Base-by-base conservation (phyloP, 2,329 filamentous ascomycete genomes). In the Aspergillus alliaceus region DNA sequence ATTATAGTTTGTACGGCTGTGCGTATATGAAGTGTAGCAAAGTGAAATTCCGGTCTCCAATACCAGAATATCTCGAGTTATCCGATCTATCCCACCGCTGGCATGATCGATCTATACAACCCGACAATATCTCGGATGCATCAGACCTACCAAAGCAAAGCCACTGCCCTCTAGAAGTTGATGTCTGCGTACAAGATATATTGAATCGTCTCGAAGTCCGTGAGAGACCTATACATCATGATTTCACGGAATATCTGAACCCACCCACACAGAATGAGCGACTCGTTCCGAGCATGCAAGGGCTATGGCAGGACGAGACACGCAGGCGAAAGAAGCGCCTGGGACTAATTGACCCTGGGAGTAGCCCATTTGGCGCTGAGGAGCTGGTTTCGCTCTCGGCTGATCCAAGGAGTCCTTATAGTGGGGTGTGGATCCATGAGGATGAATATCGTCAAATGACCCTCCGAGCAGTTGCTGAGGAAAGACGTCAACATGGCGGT, bases 1-100 rank as follows among this genome's bases (percentile, higher is more conserved):
- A 99, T 73, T 99, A 96, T 79, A 99, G 97, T 70, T 80, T 99
- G 64, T 98, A 96, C 72, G 96, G 96, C 6, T 99, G 95, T 70
- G 88, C 86, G 55, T 96, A 93, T 67, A 86, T 98, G 62, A 85
- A 93, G 57, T 89, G 86, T 50, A 80, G 80, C 9, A 90, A 86
- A 61, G 85, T 87, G 1, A 81, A 77, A 27, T 97, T 96, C 69
- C 86, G 95, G 54, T 80, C 81, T 2, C 92, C 92, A 0, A 79
- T 97, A 2, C 93, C 93, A 0, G 78, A 83, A 8, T 86, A 85
- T 66, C 79, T 86, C n/a, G 82, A 88, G 22, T 77, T 86, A n/a
- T 82, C 83, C 56, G 80, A 78, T 54, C 77, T 82, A 9, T 74
- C 80, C 29, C 90, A 95, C 72, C 78, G 87, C 34, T 97, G 93